These are phyloP conservation scores for Colletotrichum sp. DNA, from an alignment of 2,329 filamentous ascomycete genomes.

Conservation along the genomic window DNA sequence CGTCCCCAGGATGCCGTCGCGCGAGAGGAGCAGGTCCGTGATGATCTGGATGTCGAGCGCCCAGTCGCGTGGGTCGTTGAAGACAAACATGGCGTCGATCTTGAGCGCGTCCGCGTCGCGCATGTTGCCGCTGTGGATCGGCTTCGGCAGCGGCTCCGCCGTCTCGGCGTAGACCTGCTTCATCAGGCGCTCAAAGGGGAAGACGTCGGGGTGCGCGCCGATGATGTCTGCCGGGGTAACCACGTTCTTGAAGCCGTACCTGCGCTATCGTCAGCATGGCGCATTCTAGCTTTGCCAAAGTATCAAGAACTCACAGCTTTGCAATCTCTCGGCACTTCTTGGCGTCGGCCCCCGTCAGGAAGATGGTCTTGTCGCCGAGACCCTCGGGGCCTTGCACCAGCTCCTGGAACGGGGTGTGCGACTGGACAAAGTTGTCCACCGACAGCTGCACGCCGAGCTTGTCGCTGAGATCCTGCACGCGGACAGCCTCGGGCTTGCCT, in stretches of 20 bases:
- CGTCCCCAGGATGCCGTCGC: slow-evolving; percentile 81
- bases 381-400: slow-evolving; percentile 62
- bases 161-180: slow-evolving; percentile 64
- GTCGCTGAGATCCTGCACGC: slow-evolving; percentile 23
- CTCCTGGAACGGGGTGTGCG: slow-evolving; percentile 87
- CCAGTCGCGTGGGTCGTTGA: slow-evolving; percentile 97
- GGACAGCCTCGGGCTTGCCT: slow-evolving; percentile 73
- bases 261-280: slow-evolving; percentile 20
- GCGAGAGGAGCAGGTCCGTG: slow-evolving; percentile 80
- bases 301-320: slow-evolving; percentile 55
- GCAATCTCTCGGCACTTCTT: slow-evolving; percentile 76
- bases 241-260: slow-evolving; percentile 79
- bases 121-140: slow-evolving; percentile 47
- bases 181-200: slow-evolving; percentile 80
- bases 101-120: slow-evolving; percentile 59
- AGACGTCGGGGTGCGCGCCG: slow-evolving; percentile 74
- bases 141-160: slow-evolving; percentile 61
- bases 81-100: slow-evolving; percentile 90
- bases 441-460: slow-evolving; percentile 57
- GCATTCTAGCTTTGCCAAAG: too few relatives aligned
- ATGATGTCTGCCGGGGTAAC: slow-evolving; percentile 88
- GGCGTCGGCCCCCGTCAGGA: slow-evolving; percentile 75
- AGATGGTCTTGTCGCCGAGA: slow-evolving; percentile 69
- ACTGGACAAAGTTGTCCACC: slow-evolving; percentile 75
- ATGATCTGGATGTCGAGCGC: slow-evolving; percentile 87